A percentile compares a stretch with the other conserved stretches of the same genome.
Conservation (phyloP, 2,329 filamentous ascomycete species). For the Colletotrichum karsti region DNA sequence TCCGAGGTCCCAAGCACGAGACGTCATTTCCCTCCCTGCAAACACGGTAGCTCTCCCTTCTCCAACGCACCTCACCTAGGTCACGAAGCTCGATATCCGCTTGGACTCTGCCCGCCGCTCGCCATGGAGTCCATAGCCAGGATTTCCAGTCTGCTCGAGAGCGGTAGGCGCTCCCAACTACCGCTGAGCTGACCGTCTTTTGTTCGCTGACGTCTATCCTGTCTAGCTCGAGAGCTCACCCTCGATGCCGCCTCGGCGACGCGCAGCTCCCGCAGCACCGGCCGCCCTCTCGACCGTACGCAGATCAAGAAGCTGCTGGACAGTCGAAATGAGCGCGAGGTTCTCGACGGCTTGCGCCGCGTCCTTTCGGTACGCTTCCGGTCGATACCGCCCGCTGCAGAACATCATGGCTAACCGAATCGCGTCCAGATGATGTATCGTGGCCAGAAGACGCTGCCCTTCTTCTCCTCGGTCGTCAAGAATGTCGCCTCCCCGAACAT, state of each 20-base stretch:
- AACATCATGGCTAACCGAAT: conserved; percentile 19
- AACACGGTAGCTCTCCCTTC: neutral
- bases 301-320: conserved; percentile 96
- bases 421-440: conserved; percentile 89
- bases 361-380: conserved; percentile 75
- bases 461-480: conserved; percentile 98
- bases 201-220: conserved; percentile 27
- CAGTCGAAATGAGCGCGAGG: conserved; percentile 90
- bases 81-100: neutral
- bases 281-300: conserved; percentile 74
- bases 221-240: conserved; percentile 89
- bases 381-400: conserved; percentile 20
- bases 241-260: conserved; percentile 95
- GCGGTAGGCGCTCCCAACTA: conserved; percentile 67
- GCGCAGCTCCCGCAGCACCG: conserved; percentile 68
- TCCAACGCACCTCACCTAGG: neutral
- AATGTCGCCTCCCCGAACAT: conserved; percentile 94
- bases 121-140: conserved; percentile 94
- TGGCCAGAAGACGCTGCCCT: conserved; percentile 85
- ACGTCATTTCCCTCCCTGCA: conserved; percentile 31
- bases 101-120: neutral
- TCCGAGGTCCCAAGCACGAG: conserved; percentile 18
- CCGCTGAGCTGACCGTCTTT: neutral
- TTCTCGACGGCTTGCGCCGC: conserved; percentile 88
- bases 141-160: conserved; percentile 94